Base-by-base conservation (phyloP, 306 rosid species). In the Heteromeles arbutifolia region DNA sequence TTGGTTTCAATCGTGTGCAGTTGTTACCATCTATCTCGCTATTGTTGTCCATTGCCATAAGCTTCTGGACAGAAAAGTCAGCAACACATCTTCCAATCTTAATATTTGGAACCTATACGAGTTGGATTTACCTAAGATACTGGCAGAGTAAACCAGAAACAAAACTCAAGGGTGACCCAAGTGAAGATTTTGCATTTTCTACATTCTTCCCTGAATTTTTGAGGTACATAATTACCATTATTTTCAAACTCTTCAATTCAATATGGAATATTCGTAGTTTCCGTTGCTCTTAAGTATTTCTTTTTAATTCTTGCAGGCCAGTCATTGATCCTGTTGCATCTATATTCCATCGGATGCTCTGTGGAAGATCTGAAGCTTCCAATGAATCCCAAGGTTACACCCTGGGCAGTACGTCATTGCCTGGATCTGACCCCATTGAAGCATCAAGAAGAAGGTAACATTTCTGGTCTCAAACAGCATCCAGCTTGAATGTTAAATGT, bases 51-150 rank as follows among this genome's bases (percentile, higher is more conserved):
- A 83, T 86, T 77, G 93, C 88, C 73, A 11, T 81, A 70, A 88
- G 97, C 88, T 90, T 88, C 79, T 88, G 90, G 82, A 82, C 84
- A 25, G 77, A 68, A 43, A 90, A 85, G 83, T 84, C 96, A n/a
- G 84, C 88, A 69, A 69, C 91, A 73, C 82, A 87, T 87, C 97
- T 94, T 85, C 98, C 98, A 43, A 88, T 92, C 56, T 50, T 91
- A 45, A 85, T 88, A 86, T 94, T 86, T 81, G 98, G 98, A 72
- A 86, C 95, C 29, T 94, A 94, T 79, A 80, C 80, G 65, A 87
- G 98, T 90, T 94, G 98, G 98, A 86, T 94, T 87, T 94, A 94
- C 89, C 98, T 91, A 74, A 94, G 98, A 86, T 90, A 86, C 90
- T 94, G 93, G 97, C 98, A 94, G 86, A 83, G 82, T 83, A 91